Evolutionary conservation across 768 basidiomycete species (phyloP).

Genomic region (Suillus subaureus): DNA sequence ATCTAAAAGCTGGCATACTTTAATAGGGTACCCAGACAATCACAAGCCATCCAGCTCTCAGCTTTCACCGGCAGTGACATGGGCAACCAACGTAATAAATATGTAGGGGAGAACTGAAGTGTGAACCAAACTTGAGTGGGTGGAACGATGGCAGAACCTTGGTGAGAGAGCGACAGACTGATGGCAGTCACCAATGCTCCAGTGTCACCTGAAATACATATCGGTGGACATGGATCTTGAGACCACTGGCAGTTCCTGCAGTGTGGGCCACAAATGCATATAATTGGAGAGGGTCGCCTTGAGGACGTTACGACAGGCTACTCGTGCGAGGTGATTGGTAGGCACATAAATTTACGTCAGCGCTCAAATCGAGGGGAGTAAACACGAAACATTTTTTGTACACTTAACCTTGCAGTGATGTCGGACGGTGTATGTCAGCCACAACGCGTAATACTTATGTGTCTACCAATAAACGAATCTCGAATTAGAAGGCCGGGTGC

Average conservation of each 20-base stretch:
- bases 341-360: neutral
- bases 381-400: neutral
- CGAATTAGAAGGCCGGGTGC: neutral
- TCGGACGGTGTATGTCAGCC: neutral
- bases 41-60: neutral
- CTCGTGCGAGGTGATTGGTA: neutral
- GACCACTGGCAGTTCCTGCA: neutral
- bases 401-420: neutral
- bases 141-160: neutral
- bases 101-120: neutral
- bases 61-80: neutral
- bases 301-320: neutral
- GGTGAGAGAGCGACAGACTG: neutral
- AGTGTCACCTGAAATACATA: neutral
- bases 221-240: neutral
- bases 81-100: neutral
- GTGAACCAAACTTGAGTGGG: neutral
- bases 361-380: neutral
- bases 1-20: neutral
- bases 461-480: neutral
- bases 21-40: neutral
- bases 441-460: neutral
- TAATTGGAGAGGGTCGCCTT: neutral
- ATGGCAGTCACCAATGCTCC: neutral
- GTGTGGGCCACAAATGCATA: neutral